phyloP scores from a whole-genome alignment of 352 stramenopile species.

The Pythium insidiosum region DNA sequence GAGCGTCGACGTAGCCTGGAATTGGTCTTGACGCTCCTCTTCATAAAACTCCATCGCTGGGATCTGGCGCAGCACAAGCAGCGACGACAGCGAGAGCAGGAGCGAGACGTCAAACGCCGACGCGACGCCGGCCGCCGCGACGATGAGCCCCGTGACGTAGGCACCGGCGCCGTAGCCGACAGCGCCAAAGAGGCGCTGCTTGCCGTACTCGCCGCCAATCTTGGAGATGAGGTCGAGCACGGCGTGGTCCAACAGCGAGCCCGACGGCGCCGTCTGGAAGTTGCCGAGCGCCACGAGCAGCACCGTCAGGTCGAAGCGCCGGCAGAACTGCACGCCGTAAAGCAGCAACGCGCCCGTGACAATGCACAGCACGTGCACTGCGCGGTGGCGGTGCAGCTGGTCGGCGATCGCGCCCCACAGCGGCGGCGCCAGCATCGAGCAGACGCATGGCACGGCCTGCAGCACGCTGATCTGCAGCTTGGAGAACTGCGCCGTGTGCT shows the following conservation, averaged over 20 bases:
- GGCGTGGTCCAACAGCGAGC: conserved; percentile 64
- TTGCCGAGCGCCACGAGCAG: conserved; percentile 48
- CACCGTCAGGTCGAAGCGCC: conserved; percentile 40
- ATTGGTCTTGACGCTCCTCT: not conserved
- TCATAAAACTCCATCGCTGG: conserved; percentile 33
- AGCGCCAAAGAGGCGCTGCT: conserved; percentile 73
- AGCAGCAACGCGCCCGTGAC: conserved; percentile 47
- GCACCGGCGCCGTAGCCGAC: conserved; percentile 55
- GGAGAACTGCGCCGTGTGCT: conserved; percentile 50
- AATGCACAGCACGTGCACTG: conserved; percentile 56
- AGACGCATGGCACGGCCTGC: conserved; percentile 59
- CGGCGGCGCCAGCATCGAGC: conserved; percentile 55
- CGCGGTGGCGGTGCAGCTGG: conserved; percentile 47
- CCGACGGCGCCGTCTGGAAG: conserved; percentile 49
- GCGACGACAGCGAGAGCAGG: conserved; percentile 32
- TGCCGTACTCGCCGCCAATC: conserved; percentile 73
- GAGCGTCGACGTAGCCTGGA: not conserved
- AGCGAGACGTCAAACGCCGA: conserved; percentile 77
- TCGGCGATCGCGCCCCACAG: conserved; percentile 71
- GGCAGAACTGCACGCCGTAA: conserved; percentile 45
- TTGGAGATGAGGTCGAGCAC: conserved; percentile 57
- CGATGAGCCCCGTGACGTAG: conserved; percentile 63
- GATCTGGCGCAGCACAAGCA: conserved; percentile 59
- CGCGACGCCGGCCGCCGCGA: conserved; percentile 44
- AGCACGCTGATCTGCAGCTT: conserved; percentile 75